Percentiles rank a stretch among this genome's conserved stretches.
phyloP scores from a whole-genome alignment of 176 grass and related monocot genomes.

The Avena atlantica region DNA sequence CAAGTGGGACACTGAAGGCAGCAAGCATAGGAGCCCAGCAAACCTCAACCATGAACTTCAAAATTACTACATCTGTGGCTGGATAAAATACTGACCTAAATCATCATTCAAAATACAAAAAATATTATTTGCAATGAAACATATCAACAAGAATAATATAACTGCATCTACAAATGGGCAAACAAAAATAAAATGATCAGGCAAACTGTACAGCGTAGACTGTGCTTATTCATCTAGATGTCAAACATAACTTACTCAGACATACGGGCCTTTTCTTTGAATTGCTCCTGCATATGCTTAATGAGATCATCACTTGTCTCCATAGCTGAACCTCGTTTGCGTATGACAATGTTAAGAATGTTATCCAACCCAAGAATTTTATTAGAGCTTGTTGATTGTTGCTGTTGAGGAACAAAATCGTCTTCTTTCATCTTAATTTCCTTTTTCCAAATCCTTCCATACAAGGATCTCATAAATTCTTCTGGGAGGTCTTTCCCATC shows the following conservation, averaged over 20 bases:
- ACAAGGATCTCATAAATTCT: constrained; percentile 99
- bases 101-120: constrained; percentile 44
- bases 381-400: constrained; percentile 83
- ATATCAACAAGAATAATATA: constrained; percentile 37
- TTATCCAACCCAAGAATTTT: constrained; percentile 98
- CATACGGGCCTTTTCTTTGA: constrained; percentile 99
- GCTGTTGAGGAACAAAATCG: constrained; percentile 82
- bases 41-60: constrained; percentile 98
- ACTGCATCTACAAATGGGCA: constrained; percentile 1
- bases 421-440: constrained; percentile 99
- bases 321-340: constrained; percentile 79
- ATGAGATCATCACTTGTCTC: constrained; percentile 96
- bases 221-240: constrained; percentile 30
- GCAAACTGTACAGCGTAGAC: constrained; percentile 19
- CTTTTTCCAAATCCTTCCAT: constrained; percentile 89
- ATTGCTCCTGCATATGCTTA: constrained; percentile 98
- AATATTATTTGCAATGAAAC: constrained; percentile 42
- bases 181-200: constrained; percentile 39
- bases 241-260: constrained; percentile 78
- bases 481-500: constrained; percentile 96
- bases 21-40: constrained; percentile 99
- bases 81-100: constrained; percentile 96
- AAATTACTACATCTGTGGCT: constrained; percentile 89
- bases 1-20: constrained; percentile 98
- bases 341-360: constrained; percentile 97